Conservation (phyloP, 2,329 filamentous ascomycete genomes). For the Calonectria pseudoreteaudii region DNA sequence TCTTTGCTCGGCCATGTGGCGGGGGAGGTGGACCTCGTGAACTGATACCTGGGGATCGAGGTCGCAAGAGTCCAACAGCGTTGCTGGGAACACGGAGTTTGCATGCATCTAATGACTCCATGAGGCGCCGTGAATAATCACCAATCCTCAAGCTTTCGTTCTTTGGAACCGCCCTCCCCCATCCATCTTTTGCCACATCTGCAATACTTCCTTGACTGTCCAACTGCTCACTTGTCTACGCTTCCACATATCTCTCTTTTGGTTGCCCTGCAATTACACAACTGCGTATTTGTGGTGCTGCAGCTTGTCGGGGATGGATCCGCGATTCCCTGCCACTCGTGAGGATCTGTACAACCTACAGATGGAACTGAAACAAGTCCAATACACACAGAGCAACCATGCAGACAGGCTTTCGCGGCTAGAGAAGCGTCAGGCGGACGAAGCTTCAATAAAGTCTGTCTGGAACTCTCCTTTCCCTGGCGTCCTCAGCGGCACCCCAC, state of each 20-base stretch:
- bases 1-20: conserved; percentile 57
- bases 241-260: conserved; percentile 1
- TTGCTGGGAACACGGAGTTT: conserved; percentile 10
- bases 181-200: conserved; percentile 9
- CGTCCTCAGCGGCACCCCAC: conserved; percentile 82
- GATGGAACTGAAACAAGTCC: conserved; percentile 77
- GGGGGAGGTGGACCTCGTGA: conserved; percentile 56
- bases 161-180: conserved; percentile 19
- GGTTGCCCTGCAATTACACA: not conserved
- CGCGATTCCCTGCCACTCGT: conserved; percentile 68
- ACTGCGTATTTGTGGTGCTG: conserved; percentile 7
- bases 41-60: conserved; percentile 50
- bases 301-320: conserved; percentile 67
- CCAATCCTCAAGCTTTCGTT: conserved; percentile 26
- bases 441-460: conserved; percentile 81
- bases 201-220: not conserved
- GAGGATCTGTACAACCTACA: conserved; percentile 77
- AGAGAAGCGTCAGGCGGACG: conserved; percentile 76
- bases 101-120: conserved; percentile 3
- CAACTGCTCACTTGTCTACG: not conserved
- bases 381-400: conserved; percentile 72
- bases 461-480: conserved; percentile 97
- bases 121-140: conserved; percentile 15
- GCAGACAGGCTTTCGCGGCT: conserved; percentile 71
- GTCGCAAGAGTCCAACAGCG: conserved; percentile 40